Evolutionary conservation across 1,284 basidiomycete genomes (phyloP).

Genomic region (Neotropicomus parvogracilis): DNA sequence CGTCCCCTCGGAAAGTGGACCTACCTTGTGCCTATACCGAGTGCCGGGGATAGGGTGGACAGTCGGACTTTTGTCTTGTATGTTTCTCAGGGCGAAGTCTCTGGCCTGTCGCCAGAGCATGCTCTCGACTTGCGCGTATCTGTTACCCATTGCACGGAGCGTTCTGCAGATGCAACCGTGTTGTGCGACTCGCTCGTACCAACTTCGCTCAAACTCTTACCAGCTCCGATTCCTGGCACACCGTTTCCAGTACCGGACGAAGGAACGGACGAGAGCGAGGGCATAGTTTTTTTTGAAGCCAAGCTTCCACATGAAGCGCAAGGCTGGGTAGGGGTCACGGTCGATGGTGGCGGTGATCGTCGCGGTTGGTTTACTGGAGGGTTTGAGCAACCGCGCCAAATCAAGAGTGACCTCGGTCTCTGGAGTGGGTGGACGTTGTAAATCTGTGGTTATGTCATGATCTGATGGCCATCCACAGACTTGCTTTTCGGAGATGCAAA

Average conservation of each 20-base stretch:
- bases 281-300: constrained; percentile 59
- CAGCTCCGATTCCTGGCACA: constrained; percentile 48
- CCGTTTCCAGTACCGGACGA: constrained; percentile 63
- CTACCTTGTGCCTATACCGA: constrained; percentile 49
- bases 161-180: constrained; percentile 12
- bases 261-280: constrained; percentile 71
- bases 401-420: constrained; percentile 36
- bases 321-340: constrained; percentile 50
- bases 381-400: constrained; percentile 36
- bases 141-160: constrained; percentile 41
- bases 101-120: constrained; percentile 47
- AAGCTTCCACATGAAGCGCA: constrained; percentile 33
- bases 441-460: constrained; percentile 1
- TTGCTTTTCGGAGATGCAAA: constrained; percentile 36
- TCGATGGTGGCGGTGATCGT: constrained; percentile 48
- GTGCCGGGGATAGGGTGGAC: constrained; percentile 6
- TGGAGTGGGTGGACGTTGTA: constrained; percentile 42
- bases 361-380: constrained; percentile 64
- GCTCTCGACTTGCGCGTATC: constrained; percentile 41
- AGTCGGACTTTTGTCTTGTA: constrained; percentile 47
- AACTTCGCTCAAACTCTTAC: constrained; percentile 53
- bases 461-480: constrained; percentile 30
- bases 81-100: constrained; percentile 56
- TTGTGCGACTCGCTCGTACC: constrained; percentile 45
- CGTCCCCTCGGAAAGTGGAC: constrained; percentile 42